A percentile compares a stretch with the other conserved stretches of the same genome.
Evolutionary conservation across 176 grass and related monocot species (phyloP).

Genomic region (Cymbopogon citratus): DNA sequence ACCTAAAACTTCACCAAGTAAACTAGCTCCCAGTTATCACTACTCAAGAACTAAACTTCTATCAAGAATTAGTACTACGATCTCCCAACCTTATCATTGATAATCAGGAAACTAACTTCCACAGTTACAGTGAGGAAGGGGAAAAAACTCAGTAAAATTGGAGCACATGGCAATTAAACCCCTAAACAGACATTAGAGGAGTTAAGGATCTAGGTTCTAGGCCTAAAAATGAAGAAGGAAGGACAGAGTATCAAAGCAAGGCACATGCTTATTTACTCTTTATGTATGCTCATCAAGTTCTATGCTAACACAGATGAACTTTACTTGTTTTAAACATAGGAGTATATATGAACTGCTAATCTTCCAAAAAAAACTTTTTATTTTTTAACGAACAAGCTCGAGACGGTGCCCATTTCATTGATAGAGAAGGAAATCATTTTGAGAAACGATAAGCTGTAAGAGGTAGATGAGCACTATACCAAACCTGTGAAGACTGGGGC

Average conservation of each 20-base stretch:
- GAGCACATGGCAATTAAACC: not conserved
- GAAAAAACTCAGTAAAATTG: not conserved
- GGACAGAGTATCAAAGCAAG: not conserved
- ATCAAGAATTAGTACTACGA: not conserved
- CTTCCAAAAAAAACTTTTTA: not conserved
- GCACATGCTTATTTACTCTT: not conserved
- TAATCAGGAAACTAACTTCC: not conserved
- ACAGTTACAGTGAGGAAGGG: not conserved
- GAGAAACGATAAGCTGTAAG: not conserved
- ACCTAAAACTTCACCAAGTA: not conserved
- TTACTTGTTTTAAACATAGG: not conserved
- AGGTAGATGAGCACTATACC: not conserved
- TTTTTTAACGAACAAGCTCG: not conserved
- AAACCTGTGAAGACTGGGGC: constrained; percentile 21
- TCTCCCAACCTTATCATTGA: not conserved
- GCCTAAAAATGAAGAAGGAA: not conserved
- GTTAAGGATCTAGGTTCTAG: not conserved
- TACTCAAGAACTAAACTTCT: constrained; percentile 3
- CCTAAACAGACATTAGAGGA: not conserved
- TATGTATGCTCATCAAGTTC: not conserved
- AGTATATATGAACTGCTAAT: not conserved
- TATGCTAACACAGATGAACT: not conserved
- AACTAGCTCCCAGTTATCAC: not conserved
- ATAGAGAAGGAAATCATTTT: not conserved
- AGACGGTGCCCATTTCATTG: not conserved